Evolutionary conservation across 495 filamentous ascomycete species (phyloP).

Genomic region (Emericellopsis terricola): DNA sequence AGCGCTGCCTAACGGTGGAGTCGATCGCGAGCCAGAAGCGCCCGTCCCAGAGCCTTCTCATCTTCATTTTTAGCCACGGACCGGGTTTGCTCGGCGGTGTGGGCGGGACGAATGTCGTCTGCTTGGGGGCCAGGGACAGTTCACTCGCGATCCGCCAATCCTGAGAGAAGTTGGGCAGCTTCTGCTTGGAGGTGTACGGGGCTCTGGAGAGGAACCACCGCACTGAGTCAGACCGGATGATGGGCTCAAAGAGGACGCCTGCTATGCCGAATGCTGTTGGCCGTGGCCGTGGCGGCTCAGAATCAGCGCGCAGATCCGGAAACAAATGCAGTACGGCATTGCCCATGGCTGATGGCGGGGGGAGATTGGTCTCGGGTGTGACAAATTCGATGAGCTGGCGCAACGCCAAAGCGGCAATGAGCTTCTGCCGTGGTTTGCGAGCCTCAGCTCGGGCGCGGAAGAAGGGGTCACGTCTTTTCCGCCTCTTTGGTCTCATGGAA

Average conservation of each 20-base stretch:
- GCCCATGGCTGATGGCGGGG: conserved; percentile 12
- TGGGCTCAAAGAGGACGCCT: conserved; percentile 34
- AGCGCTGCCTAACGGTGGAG: conserved; percentile 14
- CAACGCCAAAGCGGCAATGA: conserved; percentile 19
- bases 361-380: conserved; percentile 16
- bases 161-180: conserved; percentile 6
- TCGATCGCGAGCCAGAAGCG: conserved; percentile 62
- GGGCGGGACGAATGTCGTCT: background rate
- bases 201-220: conserved; percentile 22
- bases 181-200: conserved; percentile 13
- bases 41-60: conserved; percentile 53
- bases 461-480: conserved; percentile 3
- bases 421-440: conserved; percentile 14
- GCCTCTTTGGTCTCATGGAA: conserved; percentile 5
- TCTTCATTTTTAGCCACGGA: conserved; percentile 10
- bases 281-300: conserved; percentile 4
- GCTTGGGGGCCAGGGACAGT: conserved; percentile 3
- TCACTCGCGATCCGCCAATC: background rate
- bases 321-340: conserved; percentile 19
- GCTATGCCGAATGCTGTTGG: conserved; percentile 32
- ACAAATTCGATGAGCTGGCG: conserved; percentile 20
- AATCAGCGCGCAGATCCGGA: conserved; percentile 8
- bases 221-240: conserved; percentile 6
- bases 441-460: conserved; percentile 7
- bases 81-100: conserved; percentile 1